Evolutionary conservation across 352 stramenopile genomes (phyloP).

Genomic region (Phytophthora ramorum): DNA sequence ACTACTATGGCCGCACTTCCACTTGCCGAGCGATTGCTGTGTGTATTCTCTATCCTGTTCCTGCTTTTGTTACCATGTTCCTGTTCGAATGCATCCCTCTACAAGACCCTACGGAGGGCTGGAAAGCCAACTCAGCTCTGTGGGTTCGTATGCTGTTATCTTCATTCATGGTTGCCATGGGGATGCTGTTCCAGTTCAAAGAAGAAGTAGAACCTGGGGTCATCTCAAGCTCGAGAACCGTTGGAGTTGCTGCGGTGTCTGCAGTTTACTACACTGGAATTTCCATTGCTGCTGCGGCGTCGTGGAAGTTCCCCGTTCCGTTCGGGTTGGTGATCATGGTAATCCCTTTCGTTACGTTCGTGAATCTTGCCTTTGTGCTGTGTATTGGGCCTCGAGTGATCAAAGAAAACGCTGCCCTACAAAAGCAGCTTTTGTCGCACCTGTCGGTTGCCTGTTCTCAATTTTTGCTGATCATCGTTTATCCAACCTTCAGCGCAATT

Average conservation of each 20-base stretch:
- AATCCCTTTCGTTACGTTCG: constrained; percentile 5
- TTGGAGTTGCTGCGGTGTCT: background rate
- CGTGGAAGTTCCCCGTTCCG: constrained; percentile 31
- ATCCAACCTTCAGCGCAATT: constrained; percentile 19
- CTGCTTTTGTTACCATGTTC: constrained; percentile 2
- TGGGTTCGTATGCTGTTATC: constrained; percentile 17
- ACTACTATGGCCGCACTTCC: constrained; percentile 1
- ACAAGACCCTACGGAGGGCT: background rate
- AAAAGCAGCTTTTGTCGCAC: constrained; percentile 8
- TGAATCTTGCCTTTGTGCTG: constrained; percentile 4
- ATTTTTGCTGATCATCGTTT: constrained; percentile 14
- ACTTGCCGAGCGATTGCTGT: background rate
- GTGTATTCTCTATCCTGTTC: constrained; percentile 8
- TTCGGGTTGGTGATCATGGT: constrained; percentile 20
- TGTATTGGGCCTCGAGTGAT: background rate
- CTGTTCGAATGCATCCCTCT: constrained; percentile 12
- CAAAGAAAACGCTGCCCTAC: background rate
- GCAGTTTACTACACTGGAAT: constrained; percentile 3
- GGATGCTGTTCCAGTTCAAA: constrained; percentile 7
- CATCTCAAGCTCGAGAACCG: background rate
- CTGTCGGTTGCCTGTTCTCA: constrained; percentile 9
- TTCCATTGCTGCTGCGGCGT: constrained; percentile 6
- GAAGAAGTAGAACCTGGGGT: constrained; percentile 3
- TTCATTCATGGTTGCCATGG: constrained; percentile 1
- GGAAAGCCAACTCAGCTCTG: constrained; percentile 8